Base-by-base conservation (phyloP, 805 yeast genomes). In the Millerozyma acaciae region DNA sequence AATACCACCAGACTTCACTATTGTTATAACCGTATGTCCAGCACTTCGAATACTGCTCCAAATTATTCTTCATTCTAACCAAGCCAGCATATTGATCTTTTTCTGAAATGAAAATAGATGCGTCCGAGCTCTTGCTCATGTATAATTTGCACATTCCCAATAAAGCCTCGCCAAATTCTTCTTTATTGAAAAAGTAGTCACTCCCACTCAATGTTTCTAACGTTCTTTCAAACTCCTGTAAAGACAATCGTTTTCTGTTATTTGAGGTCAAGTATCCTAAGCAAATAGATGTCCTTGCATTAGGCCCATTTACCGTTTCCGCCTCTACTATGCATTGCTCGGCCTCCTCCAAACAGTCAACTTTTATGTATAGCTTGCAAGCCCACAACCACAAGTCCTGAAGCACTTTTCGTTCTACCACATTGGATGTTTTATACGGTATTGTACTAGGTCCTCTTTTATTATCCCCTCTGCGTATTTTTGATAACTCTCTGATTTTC, bases 351-450 rank as follows among this genome's bases (percentile, higher is more conserved):
- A 60, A 42, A 24, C 74, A 54, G 1, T 74, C 78, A 5, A 73
- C 68, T 38, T 74, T 72, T 45, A 73, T 60, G 50, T 85, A 87
- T 17, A 86, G 59, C 22, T 71, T 69, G 1, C 87, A 70, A 0
- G 85, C 70, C 75, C 87, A 76, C 31, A 88, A 53, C 96, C 96
- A 88, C 16, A 85, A 49, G 21, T 68, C 66, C 45, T 80, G 86
- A 28, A 79, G 50, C 7, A 76, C 47, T 16, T 45, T 53, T 28
- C 62, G 57, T 26, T 68, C 75, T 8, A 31, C 19, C 8, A 31
- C 15, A 21, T 17, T 14, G 6, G 25, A 6, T 7, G 18, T 7
- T 8, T 22, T 28, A 21, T 3, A 8, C 8, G 18, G 9, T 21
- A 17, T 22, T 16, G 16, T 14, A 10, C 16, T 29, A 8, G 12